Evolutionary conservation across 2,329 filamentous ascomycete species (phyloP), one percentile per base, ranked within the genome.

Genomic region (Alternaria conjuncta): DNA sequence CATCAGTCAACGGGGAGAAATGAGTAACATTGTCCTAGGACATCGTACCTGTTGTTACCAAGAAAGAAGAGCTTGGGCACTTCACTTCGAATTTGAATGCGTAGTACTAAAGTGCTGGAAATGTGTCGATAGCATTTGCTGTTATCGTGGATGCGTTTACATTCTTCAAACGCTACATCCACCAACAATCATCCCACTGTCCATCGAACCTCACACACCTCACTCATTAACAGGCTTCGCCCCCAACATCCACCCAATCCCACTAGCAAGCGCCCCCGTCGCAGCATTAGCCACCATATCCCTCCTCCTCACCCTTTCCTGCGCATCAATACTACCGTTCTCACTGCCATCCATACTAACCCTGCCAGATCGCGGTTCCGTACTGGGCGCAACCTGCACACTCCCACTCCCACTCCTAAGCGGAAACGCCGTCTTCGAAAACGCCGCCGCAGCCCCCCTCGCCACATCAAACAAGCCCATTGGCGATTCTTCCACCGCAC

Each of bases 211-310:
- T 21, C 21, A 21, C 21, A 21, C 21, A 21, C 21, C 21, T 21
- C 21, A 21, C 21, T 21, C 71, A 11, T 66, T 64, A 13, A 75
- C 71, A 5, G 75, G 75, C 32, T 72, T 78, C 0, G 76, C 76
- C 63, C 88, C 88, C 58, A 90, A 75, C 60, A 90, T 86, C 88
- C 88, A 90, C 9, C 88, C 88, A 71, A 90, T 81, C 10, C 88
- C 88, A 74, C 84, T 87, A 6, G 86, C 87, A 70, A 90, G 76
- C 9, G 86, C 87, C 6, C 87, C 87, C 12, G 86, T 89, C 6
- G 89, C 88, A 77, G 88, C 88, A 78, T 84, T 89, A 62, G 87
- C 87, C 51, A 90, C 87, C 80, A 89, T 90, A 76, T 95, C 92
- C 70, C 92, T 86, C 82, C 90, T 94, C 71, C 92, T 86, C 41